Percentiles rank a stretch among this genome's conserved stretches.
Evolutionary conservation across 2,329 filamentous ascomycete genomes (phyloP).

Genomic region (Beauveria asiatica): DNA sequence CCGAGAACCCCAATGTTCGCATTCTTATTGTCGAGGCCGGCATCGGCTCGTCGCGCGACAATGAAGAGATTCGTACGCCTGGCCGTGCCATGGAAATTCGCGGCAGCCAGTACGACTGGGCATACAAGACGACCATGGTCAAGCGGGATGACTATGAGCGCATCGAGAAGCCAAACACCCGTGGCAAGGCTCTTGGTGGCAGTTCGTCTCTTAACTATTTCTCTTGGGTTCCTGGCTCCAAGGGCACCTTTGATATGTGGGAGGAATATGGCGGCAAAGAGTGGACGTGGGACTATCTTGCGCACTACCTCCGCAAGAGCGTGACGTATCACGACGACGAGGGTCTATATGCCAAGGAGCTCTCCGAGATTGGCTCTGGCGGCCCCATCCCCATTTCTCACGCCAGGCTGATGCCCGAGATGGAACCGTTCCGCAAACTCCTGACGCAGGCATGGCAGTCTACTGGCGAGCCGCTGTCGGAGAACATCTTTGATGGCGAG

Average conservation of each 20-base stretch:
- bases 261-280: slow-evolving; percentile 64
- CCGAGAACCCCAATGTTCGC: slow-evolving; percentile 28
- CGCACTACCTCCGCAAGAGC: slow-evolving; percentile 46
- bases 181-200: slow-evolving; percentile 51
- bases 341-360: slow-evolving; percentile 32
- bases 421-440: slow-evolving; percentile 41
- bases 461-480: slow-evolving; percentile 39
- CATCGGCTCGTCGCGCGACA: slow-evolving; percentile 36
- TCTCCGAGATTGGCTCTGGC: slow-evolving; percentile 41
- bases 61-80: slow-evolving; percentile 45
- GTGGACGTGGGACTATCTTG: slow-evolving; percentile 48
- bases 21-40: slow-evolving; percentile 42
- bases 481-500: slow-evolving; percentile 47
- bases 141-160: slow-evolving; percentile 50
- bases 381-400: slow-evolving; percentile 48
- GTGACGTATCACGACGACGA: slow-evolving; percentile 49
- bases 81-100: slow-evolving; percentile 44
- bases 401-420: slow-evolving; percentile 43
- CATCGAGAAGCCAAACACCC: slow-evolving; percentile 54
- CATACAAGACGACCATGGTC: slow-evolving; percentile 54
- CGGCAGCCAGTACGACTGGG: slow-evolving; percentile 49
- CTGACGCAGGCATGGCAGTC: slow-evolving; percentile 44
- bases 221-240: slow-evolving; percentile 52
- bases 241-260: slow-evolving; percentile 56
- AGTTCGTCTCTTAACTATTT: slow-evolving; percentile 54